Conservation (phyloP, 2,329 filamentous ascomycete species). For the Phoma sp. region DNA sequence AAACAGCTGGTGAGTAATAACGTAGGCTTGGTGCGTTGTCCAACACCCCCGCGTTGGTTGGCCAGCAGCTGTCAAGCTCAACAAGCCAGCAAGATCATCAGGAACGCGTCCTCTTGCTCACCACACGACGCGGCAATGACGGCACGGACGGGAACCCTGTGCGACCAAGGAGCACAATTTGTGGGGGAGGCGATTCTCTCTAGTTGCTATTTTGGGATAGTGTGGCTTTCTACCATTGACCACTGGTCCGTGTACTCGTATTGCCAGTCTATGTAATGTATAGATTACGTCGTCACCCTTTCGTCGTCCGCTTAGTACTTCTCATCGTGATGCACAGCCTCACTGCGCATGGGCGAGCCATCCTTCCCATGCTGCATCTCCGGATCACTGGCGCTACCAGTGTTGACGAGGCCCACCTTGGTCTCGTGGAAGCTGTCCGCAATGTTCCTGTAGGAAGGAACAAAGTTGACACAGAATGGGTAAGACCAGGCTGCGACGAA, state of each 20-base stretch:
- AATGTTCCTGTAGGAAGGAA: slow-evolving; percentile 66
- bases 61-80: slow-evolving; percentile 3
- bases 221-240: not conserved
- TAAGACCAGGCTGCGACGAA: slow-evolving; percentile 57
- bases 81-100: slow-evolving; percentile 10
- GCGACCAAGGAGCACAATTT: slow-evolving; percentile 1
- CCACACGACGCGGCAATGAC: slow-evolving; percentile 11
- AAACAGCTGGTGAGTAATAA: not conserved
- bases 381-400: slow-evolving; percentile 39
- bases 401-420: slow-evolving; percentile 51
- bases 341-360: slow-evolving; percentile 18
- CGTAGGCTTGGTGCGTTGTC: not conserved
- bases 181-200: slow-evolving; percentile 12
- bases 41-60: not conserved
- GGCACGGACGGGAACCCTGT: slow-evolving; percentile 12
- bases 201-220: not conserved
- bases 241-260: not conserved
- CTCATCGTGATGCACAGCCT: slow-evolving; percentile 20
- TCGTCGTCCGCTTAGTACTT: slow-evolving; percentile 8
- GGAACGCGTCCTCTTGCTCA: slow-evolving; percentile 13
- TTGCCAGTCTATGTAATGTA: not conserved
- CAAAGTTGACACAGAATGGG: slow-evolving; percentile 63
- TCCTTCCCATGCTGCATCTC: slow-evolving; percentile 29
- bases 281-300: not conserved
- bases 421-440: slow-evolving; percentile 62